These are phyloP conservation scores for Dimocarpus longan DNA, from an alignment of 345 rosid genomes.

Conservation along the genomic window DNA sequence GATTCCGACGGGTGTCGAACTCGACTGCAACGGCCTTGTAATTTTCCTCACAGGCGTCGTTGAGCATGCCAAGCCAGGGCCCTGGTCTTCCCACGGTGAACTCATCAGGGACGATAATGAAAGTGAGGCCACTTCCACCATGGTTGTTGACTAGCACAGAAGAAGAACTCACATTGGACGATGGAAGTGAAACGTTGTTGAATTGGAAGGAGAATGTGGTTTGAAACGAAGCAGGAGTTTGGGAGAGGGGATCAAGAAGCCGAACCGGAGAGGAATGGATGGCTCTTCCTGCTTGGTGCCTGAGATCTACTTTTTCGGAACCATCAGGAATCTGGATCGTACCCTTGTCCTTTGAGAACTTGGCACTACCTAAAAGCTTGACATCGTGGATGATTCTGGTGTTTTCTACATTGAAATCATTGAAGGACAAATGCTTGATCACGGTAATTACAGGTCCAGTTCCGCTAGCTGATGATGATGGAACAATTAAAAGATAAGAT, in stretches of 20 bases:
- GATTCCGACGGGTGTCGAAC: constrained; percentile 44
- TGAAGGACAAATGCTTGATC: constrained; percentile 42
- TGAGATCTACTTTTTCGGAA: constrained; percentile 34
- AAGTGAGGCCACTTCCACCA: constrained; percentile 54
- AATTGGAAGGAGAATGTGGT: constrained; percentile 51
- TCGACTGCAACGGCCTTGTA: constrained; percentile 52
- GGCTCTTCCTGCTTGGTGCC: constrained; percentile 52
- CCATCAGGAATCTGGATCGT: constrained; percentile 45
- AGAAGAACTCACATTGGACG: neutral
- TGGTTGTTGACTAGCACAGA: neutral
- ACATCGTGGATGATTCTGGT: constrained; percentile 30
- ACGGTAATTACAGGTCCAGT: constrained; percentile 35
- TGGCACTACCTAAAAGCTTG: constrained; percentile 48
- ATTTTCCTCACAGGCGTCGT: constrained; percentile 53
- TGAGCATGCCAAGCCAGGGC: constrained; percentile 59
- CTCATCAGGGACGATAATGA: constrained; percentile 55
- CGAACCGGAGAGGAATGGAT: constrained; percentile 47
- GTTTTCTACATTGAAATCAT: constrained; percentile 37
- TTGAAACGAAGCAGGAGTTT: constrained; percentile 42
- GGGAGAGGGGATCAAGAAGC: constrained; percentile 38
- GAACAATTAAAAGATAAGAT: constrained; percentile 9
- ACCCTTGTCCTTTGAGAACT: constrained; percentile 31
- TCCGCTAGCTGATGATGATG: constrained; percentile 1
- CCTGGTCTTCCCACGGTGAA: constrained; percentile 59
- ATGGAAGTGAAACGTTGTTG: constrained; percentile 13